phyloP scores from a whole-genome alignment of 129 eudicot species.

The Lactuca sativa region DNA sequence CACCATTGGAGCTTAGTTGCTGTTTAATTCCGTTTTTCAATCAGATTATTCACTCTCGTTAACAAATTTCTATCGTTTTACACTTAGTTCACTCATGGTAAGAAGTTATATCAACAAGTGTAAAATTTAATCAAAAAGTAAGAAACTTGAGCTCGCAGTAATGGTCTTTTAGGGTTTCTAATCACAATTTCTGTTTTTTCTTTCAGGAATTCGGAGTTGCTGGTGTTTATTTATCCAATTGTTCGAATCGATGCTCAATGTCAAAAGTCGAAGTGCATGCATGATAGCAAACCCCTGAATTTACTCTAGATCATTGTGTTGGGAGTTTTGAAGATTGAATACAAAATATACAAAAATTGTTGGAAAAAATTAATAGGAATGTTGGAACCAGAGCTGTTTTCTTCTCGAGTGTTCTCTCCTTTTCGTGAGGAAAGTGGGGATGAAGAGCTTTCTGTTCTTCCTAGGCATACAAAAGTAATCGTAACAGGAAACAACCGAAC shows the following conservation, averaged over 20 bases:
- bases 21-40: background rate
- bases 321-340: background rate
- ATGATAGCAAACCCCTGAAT: background rate
- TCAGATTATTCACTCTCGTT: background rate
- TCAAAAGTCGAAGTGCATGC: constrained; percentile 23
- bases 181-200: constrained; percentile 6
- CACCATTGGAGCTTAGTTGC: background rate
- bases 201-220: constrained; percentile 22
- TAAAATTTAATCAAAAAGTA: constrained; percentile 13
- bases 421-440: constrained; percentile 95
- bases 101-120: constrained; percentile 19
- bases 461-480: constrained; percentile 96
- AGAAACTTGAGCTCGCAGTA: background rate
- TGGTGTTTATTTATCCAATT: constrained; percentile 2
- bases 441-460: constrained; percentile 92
- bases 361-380: constrained; percentile 35
- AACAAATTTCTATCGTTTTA: background rate
- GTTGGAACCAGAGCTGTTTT: constrained; percentile 74
- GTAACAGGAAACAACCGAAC: constrained; percentile 97
- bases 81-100: background rate
- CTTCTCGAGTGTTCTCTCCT: constrained; percentile 78
- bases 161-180: background rate
- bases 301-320: background rate
- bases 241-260: constrained; percentile 4
- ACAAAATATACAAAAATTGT: constrained; percentile 14